Base-by-base conservation (phyloP, 164 flowering plant genomes). In the Dillenia turbinata region DNA sequence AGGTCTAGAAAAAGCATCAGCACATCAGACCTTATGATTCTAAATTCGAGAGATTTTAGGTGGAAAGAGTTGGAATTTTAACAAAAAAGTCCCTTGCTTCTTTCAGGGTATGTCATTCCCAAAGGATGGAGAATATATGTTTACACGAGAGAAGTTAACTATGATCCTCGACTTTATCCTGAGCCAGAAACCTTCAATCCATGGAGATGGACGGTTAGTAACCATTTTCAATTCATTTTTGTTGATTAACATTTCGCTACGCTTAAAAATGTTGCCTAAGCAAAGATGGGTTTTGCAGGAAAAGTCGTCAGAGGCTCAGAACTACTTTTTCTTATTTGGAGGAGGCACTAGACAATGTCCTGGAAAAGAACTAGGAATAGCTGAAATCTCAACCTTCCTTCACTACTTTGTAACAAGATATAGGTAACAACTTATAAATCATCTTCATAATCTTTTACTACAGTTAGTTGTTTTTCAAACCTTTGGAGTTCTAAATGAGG, bases 331-430 rank as follows among this genome's bases (percentile, higher is more conserved):
- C 55, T 49, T 90, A 43, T 92, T 92, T 74, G 98, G 98, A 59
- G 96, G 88, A 43, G 98, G 98, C 52, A 80, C 67, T 12, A 78
- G 98, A 65, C 81, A 69, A 24, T 92, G 98, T 63, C 98, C 98
- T 12, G 98, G 98, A 64, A 92, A 92, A 66, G 98, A 92, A 69
- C 68, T 88, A 54, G 96, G 96, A 43, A 75, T 88, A 9, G 86
- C 79, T 1, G 92, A 81, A 69, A 78, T 92, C 43, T 81, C 96
- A 1, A 76, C 79, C 51, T 88, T 90, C 68, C 87, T 90, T 63
- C 96, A 92, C 69, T 85, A 92, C 75, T 84, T 92, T 68, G 81
- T 92, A 22, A 88, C 96, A 12, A 77, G 75, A 77, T 92, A 88
- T 82, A 85, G 96, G 96, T 88, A 59, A 33, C 40, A 33, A 33